Evolutionary conservation across 2,329 filamentous ascomycete genomes (phyloP).

Genomic region (Dactylonectria estremocensis): DNA sequence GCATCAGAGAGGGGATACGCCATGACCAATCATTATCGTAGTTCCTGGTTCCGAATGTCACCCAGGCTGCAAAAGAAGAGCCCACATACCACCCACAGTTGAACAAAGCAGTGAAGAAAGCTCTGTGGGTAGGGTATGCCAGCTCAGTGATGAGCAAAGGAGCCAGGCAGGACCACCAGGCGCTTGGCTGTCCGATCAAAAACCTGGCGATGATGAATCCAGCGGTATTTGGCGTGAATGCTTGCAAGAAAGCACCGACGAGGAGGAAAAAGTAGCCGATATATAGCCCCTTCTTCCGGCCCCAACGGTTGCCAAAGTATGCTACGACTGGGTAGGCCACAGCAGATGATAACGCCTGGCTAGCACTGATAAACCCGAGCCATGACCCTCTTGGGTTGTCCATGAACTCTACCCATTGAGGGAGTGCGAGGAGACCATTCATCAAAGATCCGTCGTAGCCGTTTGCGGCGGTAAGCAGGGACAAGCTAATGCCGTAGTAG

Average conservation of each 20-base stretch:
- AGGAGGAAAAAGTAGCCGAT: slow-evolving; percentile 28
- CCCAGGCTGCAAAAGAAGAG: slow-evolving; percentile 3
- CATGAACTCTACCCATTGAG: slow-evolving; percentile 32
- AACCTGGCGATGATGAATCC: slow-evolving; percentile 24
- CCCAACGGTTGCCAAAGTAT: slow-evolving; percentile 32
- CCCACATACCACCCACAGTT: slow-evolving; percentile 21
- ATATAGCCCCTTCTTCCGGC: slow-evolving; percentile 25
- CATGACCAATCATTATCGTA: neutral
- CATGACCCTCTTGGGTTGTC: slow-evolving; percentile 29
- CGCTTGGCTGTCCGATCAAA: slow-evolving; percentile 21
- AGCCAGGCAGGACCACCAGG: slow-evolving; percentile 16
- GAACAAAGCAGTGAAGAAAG: slow-evolving; percentile 24
- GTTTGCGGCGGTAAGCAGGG: slow-evolving; percentile 24
- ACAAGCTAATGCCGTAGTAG: slow-evolving; percentile 26
- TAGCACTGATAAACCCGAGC: slow-evolving; percentile 35
- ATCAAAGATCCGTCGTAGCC: slow-evolving; percentile 20
- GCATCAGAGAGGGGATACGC: slow-evolving; percentile 9
- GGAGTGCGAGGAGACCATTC: slow-evolving; percentile 21
- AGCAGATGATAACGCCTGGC: slow-evolving; percentile 23
- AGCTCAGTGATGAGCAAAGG: slow-evolving; percentile 31
- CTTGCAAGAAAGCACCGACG: slow-evolving; percentile 22
- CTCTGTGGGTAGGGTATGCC: slow-evolving; percentile 32
- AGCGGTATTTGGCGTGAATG: slow-evolving; percentile 17
- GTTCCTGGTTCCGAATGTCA: neutral
- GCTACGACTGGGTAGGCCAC: slow-evolving; percentile 29